Percentiles rank a stretch among this genome's conserved stretches.
Evolutionary conservation across 768 basidiomycete genomes (phyloP).

Genomic region (Phallus indusiatus): DNA sequence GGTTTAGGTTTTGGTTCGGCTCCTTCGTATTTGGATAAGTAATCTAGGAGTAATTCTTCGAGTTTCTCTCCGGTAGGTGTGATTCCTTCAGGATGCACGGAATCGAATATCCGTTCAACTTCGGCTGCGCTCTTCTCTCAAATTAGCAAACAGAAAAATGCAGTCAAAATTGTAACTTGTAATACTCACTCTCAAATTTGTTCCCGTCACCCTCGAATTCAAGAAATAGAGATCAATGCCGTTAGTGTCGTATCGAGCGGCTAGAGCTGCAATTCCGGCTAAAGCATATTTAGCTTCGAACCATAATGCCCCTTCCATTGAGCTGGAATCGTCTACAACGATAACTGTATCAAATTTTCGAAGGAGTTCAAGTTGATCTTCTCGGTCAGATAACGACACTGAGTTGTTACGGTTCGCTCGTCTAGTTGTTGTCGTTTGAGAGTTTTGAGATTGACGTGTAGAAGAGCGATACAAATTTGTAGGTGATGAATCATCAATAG

Average conservation of each 20-base stretch:
- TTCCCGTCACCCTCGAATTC: slow-evolving; percentile 28
- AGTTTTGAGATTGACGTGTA: neutral
- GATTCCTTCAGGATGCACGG: slow-evolving; percentile 32
- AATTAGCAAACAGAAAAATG: neutral
- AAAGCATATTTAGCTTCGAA: slow-evolving; percentile 39
- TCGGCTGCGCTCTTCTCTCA: slow-evolving; percentile 24
- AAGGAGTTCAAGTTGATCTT: slow-evolving; percentile 3
- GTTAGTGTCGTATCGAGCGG: slow-evolving; percentile 41
- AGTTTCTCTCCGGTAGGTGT: slow-evolving; percentile 38
- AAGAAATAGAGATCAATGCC: slow-evolving; percentile 59
- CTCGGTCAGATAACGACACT: neutral
- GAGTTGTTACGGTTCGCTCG: neutral
- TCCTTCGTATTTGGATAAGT: slow-evolving; percentile 25
- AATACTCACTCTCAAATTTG: slow-evolving; percentile 29
- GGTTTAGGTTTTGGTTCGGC: slow-evolving; percentile 35
- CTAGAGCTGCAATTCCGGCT: slow-evolving; percentile 37
- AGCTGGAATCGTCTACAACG: slow-evolving; percentile 51
- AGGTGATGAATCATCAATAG: neutral
- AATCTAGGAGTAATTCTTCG: slow-evolving; percentile 29
- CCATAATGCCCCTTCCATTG: slow-evolving; percentile 46
- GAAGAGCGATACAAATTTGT: neutral
- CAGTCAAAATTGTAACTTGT: neutral
- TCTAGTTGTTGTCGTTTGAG: neutral
- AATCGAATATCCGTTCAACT: slow-evolving; percentile 34
- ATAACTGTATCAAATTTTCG: slow-evolving; percentile 46